phyloP scores from a whole-genome alignment of 1,284 basidiomycete genomes.

The Mycosarcoma mackinlayi region DNA sequence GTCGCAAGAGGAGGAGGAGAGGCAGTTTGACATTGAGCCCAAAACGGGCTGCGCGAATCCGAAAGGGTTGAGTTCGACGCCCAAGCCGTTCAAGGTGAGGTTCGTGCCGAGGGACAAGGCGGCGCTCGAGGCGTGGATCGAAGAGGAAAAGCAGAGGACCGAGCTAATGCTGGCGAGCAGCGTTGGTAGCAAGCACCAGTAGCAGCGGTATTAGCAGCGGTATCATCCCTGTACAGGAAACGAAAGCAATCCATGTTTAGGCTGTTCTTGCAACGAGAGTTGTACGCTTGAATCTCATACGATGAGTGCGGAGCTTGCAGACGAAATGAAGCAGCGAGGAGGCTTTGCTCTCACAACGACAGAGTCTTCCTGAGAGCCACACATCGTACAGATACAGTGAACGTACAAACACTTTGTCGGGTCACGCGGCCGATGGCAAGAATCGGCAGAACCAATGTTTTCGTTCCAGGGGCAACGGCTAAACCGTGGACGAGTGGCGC shows the following conservation, averaged over 20 bases:
- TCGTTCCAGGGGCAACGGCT: neutral
- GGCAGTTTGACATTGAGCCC: slow-evolving; percentile 39
- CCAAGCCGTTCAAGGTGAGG: slow-evolving; percentile 44
- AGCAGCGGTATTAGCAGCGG: too few species aligned
- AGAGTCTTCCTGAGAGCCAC: too few species aligned
- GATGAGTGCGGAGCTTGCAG: too few species aligned
- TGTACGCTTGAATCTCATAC: too few species aligned
- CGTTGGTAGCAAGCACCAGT: slow-evolving; percentile 4
- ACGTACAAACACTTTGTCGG: too few species aligned
- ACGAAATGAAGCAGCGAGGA: too few species aligned
- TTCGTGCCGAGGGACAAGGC: slow-evolving; percentile 34
- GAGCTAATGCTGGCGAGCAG: slow-evolving; percentile 29
- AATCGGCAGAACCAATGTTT: neutral
- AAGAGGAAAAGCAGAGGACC: slow-evolving; percentile 23
- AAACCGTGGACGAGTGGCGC: neutral
- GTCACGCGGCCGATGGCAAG: too few species aligned
- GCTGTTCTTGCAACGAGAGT: too few species aligned
- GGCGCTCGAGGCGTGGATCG: slow-evolving; percentile 32
- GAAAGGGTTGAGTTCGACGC: slow-evolving; percentile 36
- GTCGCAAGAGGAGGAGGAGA: slow-evolving; percentile 8
- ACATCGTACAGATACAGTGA: too few species aligned
- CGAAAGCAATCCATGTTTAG: too few species aligned
- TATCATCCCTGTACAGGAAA: too few species aligned
- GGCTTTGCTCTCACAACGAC: too few species aligned
- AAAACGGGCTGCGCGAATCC: slow-evolving; percentile 46